Evolutionary conservation across 2,329 filamentous ascomycete genomes (phyloP).

Genomic region (Diaporthe caulivora): DNA sequence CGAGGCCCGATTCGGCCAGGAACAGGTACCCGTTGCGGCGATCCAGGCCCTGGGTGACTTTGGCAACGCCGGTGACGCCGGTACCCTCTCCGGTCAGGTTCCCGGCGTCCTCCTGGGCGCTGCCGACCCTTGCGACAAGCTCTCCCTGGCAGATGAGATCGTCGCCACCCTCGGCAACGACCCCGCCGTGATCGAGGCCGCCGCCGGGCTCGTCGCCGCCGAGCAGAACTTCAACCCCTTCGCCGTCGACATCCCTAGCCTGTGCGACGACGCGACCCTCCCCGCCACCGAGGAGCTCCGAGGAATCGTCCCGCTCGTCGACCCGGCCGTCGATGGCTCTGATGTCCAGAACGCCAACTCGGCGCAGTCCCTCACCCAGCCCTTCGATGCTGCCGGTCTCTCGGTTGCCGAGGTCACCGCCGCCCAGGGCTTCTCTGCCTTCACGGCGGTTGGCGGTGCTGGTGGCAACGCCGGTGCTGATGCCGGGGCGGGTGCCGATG

Average conservation of each 20-base stretch:
- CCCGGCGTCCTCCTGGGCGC: constrained; percentile 72
- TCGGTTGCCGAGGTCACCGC: constrained; percentile 73
- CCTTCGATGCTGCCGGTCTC: constrained; percentile 68
- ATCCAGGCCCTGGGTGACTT: constrained; percentile 64
- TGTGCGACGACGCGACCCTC: constrained; percentile 71
- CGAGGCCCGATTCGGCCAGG: constrained; percentile 72
- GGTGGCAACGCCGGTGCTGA: constrained; percentile 42
- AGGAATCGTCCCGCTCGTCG: constrained; percentile 73
- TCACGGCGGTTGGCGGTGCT: constrained; percentile 56
- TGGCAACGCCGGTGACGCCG: constrained; percentile 69
- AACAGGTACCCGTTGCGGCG: constrained; percentile 68
- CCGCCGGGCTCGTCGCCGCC: constrained; percentile 72
- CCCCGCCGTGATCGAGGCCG: constrained; percentile 70
- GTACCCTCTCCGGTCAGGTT: constrained; percentile 71
- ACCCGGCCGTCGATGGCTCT: constrained; percentile 68
- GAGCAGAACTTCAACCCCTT: constrained; percentile 81
- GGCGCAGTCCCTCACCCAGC: constrained; percentile 59
- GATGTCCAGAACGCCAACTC: constrained; percentile 70
- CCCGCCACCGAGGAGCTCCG: constrained; percentile 71
- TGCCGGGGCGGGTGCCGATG: constrained; percentile 38
- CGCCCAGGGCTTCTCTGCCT: constrained; percentile 71
- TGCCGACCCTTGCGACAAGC: constrained; percentile 74
- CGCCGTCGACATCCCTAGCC: constrained; percentile 64
- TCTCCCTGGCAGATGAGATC: constrained; percentile 74
- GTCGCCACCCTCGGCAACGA: constrained; percentile 71